These are phyloP conservation scores for Clitopilus passeckerianus DNA, from an alignment of 768 basidiomycete species.

Conservation along the genomic window DNA sequence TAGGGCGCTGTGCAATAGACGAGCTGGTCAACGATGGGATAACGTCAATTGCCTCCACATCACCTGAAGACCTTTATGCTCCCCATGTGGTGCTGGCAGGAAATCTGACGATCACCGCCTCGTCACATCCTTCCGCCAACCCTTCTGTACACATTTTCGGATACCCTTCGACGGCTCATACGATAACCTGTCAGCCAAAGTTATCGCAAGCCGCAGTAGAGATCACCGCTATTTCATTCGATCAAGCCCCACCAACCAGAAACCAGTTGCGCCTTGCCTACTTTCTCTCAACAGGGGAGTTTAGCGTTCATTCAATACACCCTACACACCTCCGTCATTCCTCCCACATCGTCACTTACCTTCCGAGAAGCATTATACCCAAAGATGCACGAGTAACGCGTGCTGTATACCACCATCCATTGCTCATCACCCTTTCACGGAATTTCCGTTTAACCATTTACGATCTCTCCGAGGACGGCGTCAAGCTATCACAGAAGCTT, in stretches of 20 bases:
- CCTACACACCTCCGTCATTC: slow-evolving; percentile 36
- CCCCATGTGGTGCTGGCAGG: slow-evolving; percentile 58
- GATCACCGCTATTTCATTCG: slow-evolving; percentile 66
- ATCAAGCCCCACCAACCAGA: slow-evolving; percentile 60
- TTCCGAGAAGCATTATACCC: slow-evolving; percentile 33
- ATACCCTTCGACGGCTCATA: slow-evolving; percentile 26
- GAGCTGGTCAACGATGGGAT: slow-evolving; percentile 15
- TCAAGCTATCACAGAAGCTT: slow-evolving; percentile 60
- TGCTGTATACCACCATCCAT: slow-evolving; percentile 73
- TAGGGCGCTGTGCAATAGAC: slow-evolving; percentile 64
- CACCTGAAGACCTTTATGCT: slow-evolving; percentile 6
- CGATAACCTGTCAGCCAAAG: slow-evolving; percentile 38
- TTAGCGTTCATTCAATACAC: slow-evolving; percentile 53
- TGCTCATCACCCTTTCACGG: slow-evolving; percentile 68
- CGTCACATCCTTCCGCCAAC: slow-evolving; percentile 28
- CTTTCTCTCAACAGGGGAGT: slow-evolving; percentile 69
- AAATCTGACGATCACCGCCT: slow-evolving; percentile 51
- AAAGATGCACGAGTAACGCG: slow-evolving; percentile 48
- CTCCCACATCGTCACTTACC: slow-evolving; percentile 41
- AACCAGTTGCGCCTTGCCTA: slow-evolving; percentile 42
- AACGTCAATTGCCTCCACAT: background rate
- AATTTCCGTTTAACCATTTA: slow-evolving; percentile 70
- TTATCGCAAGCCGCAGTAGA: slow-evolving; percentile 21
- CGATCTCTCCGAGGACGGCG: slow-evolving; percentile 50
- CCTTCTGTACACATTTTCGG: slow-evolving; percentile 35